Percentiles rank a stretch among this genome's conserved stretches.
These are phyloP conservation scores for Hordeum vulgare DNA, from an alignment of 176 grass and related monocot species.

Conservation along the genomic window MorexV3_pseudomolecules_assembly NC_058523.1:510731043-510731542, in stretches of 20 bases:
- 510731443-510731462: not conserved
- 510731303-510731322: not conserved
- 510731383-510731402: not conserved
- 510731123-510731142: not conserved
- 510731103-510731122: not conserved
- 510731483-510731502: constrained; percentile 87
- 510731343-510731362: not conserved
- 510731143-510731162: not conserved
- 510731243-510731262: not conserved
- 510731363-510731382: not conserved
- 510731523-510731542: constrained; percentile 42
- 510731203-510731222: not conserved
- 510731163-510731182: not conserved
- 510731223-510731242: not conserved
- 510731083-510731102: constrained; percentile 48
- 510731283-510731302: not conserved
- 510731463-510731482: constrained; percentile 21
- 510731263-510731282: not conserved
- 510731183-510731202: not conserved
- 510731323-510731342: not conserved
- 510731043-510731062: constrained; percentile 92
- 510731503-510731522: constrained; percentile 75
- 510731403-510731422: not conserved
- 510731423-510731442: not conserved
- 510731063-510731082: constrained; percentile 68